Conservation (phyloP, 139 green algal genomes). For the Yamagishiella unicocca region DNA sequence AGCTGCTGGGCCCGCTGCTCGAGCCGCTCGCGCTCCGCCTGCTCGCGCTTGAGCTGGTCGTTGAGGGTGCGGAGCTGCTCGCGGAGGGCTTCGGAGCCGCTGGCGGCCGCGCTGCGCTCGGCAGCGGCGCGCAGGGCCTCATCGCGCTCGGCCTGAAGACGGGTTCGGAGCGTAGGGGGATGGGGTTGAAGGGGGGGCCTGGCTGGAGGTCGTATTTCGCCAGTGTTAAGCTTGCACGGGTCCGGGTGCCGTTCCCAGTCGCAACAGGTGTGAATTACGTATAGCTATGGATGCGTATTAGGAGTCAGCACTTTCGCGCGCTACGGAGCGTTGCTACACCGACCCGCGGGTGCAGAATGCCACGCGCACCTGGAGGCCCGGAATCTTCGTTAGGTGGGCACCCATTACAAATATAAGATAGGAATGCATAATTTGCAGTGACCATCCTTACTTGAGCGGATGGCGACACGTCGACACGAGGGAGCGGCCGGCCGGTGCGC, state of each 20-base stretch:
- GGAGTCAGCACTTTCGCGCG: no score
- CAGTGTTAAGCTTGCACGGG: no score
- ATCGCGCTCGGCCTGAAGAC: conserved; percentile 27
- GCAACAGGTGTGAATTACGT: no score
- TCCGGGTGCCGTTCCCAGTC: no score
- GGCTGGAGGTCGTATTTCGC: no score
- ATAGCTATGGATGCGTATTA: no score
- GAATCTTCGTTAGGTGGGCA: no score
- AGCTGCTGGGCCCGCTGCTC: conserved; percentile 1
- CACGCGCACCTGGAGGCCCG: no score
- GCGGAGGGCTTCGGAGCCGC: not conserved
- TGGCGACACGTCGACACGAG: not conserved
- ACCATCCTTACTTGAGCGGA: conserved; percentile 19
- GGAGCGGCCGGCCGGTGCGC: conserved; percentile 36
- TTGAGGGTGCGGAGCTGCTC: conserved; percentile 40
- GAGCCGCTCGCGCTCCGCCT: conserved; percentile 13
- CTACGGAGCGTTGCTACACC: no score
- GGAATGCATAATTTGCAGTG: no score
- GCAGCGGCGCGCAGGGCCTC: conserved; percentile 18
- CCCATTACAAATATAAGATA: no score
- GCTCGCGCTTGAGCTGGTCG: conserved; percentile 38
- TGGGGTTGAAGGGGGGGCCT: not conserved
- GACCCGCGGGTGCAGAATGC: no score
- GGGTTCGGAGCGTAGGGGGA: not conserved
- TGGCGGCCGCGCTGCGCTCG: not conserved